Base-by-base conservation (phyloP, 805 yeast genomes). In the Zygosaccharomyces siamensis region DNA sequence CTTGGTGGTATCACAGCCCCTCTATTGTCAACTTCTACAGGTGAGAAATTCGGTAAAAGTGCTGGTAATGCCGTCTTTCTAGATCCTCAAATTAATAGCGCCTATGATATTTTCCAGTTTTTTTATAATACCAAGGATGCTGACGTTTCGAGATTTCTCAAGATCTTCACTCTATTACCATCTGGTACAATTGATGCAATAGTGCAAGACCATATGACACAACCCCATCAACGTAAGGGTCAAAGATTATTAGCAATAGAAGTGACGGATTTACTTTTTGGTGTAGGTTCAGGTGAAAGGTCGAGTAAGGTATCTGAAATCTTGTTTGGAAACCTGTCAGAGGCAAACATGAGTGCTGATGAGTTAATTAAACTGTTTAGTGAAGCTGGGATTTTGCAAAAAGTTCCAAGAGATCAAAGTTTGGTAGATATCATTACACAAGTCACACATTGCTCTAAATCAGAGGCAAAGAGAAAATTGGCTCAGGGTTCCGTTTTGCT, bases 21-120 rank as follows among this genome's bases (percentile, higher is more conserved):
- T 1, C 70, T 93, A 26, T 72, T 93, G 56, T 87, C 96, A 0
- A 88, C 97, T 0, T 79, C 96, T 0, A 76, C 80, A 8, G 99
- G 99, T 6, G 93, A 83, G 51, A 93, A 93, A 68, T 90, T 93
- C 67, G 99, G 99, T 27, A 93, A 93, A 62, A 86, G 96, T 48
- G 97, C 97, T 2, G 98, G 98, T 0, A 93, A 93, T 71, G 98
- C 99, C 0, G 80, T 93, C 1, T 93, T 93, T 69, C 81, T 93
- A 46, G 90, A 85, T 60, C 74, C 80, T 6, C 66, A 71, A n/a
- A 68, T 86, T 50, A 92, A 97, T 1, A 75, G 86, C 12, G 82
- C 96, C 0, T 93, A 79, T 66, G 85, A 86, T 41, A 68, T 93
- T 54, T 93, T 85, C 64, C 98, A 93, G 60, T 86, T 83, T 62